A percentile compares a stretch with the other conserved stretches of the same genome.
Evolutionary conservation across 208 protist genomes (phyloP).

Genomic region (Leishmania gerbilli): DNA sequence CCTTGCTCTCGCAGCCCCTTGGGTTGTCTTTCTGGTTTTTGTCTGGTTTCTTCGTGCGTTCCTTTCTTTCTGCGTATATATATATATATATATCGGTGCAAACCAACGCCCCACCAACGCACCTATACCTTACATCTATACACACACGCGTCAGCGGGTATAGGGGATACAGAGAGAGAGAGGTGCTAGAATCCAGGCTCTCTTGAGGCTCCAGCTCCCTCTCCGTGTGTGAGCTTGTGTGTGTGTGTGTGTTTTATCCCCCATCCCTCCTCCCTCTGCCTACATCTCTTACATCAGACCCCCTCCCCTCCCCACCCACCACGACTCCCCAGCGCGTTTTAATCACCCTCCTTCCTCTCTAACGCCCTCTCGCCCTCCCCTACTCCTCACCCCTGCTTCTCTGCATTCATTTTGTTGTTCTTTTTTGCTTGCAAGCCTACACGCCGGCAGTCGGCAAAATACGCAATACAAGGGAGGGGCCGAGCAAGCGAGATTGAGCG

Average conservation of each 20-base stretch:
- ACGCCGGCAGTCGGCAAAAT: neutral
- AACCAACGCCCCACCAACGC: neutral
- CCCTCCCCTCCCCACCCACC: neutral
- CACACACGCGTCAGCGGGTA: neutral
- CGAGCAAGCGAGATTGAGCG: constrained; percentile 7
- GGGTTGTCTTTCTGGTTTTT: neutral
- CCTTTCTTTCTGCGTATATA: neutral
- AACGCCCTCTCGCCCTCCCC: constrained; percentile 1
- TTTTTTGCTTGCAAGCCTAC: neutral
- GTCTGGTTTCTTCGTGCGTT: neutral
- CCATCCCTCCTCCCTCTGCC: neutral
- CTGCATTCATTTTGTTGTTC: neutral
- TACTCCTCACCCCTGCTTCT: neutral
- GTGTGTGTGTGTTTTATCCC: constrained; percentile 16
- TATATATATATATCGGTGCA: neutral
- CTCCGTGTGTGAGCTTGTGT: neutral
- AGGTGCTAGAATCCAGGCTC: neutral
- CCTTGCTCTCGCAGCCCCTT: neutral
- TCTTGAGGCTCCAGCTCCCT: neutral
- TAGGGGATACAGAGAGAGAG: neutral
- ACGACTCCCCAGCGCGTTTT: neutral
- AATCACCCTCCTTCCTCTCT: constrained; percentile 1
- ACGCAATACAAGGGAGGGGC: neutral
- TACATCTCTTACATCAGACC: neutral
- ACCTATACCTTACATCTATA: neutral